Percentiles rank a stretch among this genome's conserved stretches.
phyloP scores from a whole-genome alignment of 352 stramenopile species.

The Globisporangium spinosum region DNA sequence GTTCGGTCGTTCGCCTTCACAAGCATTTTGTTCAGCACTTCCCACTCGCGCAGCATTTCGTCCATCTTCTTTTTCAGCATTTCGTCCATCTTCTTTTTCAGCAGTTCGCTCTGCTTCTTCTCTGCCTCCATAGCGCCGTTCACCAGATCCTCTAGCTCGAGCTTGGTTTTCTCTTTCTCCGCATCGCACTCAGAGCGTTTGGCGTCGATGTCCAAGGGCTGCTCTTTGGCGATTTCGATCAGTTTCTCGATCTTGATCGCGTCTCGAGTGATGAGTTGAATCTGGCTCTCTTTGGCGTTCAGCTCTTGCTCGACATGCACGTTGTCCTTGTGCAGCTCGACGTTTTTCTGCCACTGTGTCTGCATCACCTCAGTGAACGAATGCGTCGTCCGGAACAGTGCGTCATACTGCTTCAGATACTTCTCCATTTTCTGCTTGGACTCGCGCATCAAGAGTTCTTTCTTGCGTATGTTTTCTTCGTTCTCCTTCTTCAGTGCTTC shows the following conservation, averaged over 20 bases:
- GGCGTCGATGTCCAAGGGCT: slow-evolving; percentile 62
- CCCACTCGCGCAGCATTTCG: slow-evolving; percentile 74
- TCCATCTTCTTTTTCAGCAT: slow-evolving; percentile 71
- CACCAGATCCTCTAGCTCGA: slow-evolving; percentile 60
- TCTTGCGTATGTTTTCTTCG: slow-evolving; percentile 54
- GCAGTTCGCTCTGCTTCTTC: slow-evolving; percentile 64
- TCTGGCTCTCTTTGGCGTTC: slow-evolving; percentile 42
- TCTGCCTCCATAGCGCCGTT: slow-evolving; percentile 61
- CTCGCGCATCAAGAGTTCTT: slow-evolving; percentile 71
- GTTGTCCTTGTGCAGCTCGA: slow-evolving; percentile 78
- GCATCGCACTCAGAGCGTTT: slow-evolving; percentile 55
- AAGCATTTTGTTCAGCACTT: slow-evolving; percentile 87
- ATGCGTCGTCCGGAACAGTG: slow-evolving; percentile 74
- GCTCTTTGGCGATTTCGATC: slow-evolving; percentile 64
- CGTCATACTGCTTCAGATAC: slow-evolving; percentile 85
- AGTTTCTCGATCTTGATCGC: slow-evolving; percentile 72
- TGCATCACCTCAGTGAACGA: slow-evolving; percentile 80
- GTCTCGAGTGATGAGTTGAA: slow-evolving; percentile 51
- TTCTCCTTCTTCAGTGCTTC: slow-evolving; percentile 51
- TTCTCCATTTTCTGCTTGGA: slow-evolving; percentile 88
- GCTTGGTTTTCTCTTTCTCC: slow-evolving; percentile 63
- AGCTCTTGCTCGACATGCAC: slow-evolving; percentile 60
- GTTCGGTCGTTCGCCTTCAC: slow-evolving; percentile 76
- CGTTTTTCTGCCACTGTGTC: slow-evolving; percentile 78
- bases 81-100: slow-evolving; percentile 79